Evolutionary conservation across 805 yeast genomes (phyloP), one percentile per base, ranked within the genome.

Genomic region (Candida multigemmis): DNA sequence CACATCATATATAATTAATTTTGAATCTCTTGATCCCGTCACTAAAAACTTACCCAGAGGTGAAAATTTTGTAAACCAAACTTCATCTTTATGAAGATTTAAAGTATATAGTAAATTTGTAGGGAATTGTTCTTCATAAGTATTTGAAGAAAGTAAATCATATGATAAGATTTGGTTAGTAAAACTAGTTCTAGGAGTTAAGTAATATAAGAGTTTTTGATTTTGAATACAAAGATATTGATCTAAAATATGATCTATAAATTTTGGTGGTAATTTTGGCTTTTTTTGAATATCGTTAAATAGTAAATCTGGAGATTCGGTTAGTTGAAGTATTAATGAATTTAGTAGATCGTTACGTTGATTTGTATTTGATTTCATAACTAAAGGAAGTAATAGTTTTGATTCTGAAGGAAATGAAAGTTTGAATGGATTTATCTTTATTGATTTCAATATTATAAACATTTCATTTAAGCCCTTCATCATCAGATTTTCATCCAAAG

Each of bases 51-150:
- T 66, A 3, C 96, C 96, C 52, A 71, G 68, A 24, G 85, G 81
- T 5, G 91, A 78, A 44, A 83, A 86, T 31, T 71, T 70, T 9
- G 80, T 64, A 44, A 65, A 79, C 96, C 96, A 87, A 8, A 84
- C 89, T 48, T 87, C 94, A 43, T 77, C 74, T 1, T 56, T 49
- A 42, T 82, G 91, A 23, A 63, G 58, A 1, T 52, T 37, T 5
- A 81, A 50, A 0, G 67, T 61, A 30, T 63, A 60, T 8, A 68
- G 43, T 3, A 69, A 48, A 3, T 54, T 55, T 12, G 60, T 60
- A 1, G 85, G 84, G 33, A 72, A 68, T 21, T 48, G 40, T 12
- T 35, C 31, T 24, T 37, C 38, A 24, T 37, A 44, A 17, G 27
- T 31, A 6, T 12, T 4, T 14, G 19, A 25, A 8, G 21, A 14